Evolutionary conservation across 371 early-diverging fungal genomes (phyloP).

Genomic region (Lichtheimia corymbifera): DNA sequence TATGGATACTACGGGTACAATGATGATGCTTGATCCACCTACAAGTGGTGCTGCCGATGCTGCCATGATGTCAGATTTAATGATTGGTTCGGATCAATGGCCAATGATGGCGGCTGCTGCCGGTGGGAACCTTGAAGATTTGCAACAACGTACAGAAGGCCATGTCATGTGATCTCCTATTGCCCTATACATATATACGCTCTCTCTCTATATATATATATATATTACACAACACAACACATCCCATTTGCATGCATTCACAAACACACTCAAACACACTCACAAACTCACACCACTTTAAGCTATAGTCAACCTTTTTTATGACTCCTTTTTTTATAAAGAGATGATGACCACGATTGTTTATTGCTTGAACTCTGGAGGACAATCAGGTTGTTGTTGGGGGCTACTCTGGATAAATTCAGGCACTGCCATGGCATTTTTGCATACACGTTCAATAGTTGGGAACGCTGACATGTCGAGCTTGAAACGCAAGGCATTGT

Average conservation of each 20-base stretch:
- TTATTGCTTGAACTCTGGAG: constrained; percentile 43
- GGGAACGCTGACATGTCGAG: constrained; percentile 81
- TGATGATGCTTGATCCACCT: constrained; percentile 8
- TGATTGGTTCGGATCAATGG: constrained; percentile 5
- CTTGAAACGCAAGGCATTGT: constrained; percentile 72
- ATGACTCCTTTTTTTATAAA: background rate
- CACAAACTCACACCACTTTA: no score
- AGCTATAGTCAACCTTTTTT: background rate
- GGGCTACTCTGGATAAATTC: constrained; percentile 76
- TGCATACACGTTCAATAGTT: constrained; percentile 60
- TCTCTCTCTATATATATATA: background rate
- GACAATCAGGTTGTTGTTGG: constrained; percentile 74
- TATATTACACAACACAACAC: constrained; percentile 5
- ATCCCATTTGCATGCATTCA: background rate
- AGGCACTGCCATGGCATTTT: constrained; percentile 51
- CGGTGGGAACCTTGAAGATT: background rate
- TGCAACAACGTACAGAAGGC: constrained; percentile 9
- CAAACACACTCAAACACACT: background rate
- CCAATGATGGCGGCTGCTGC: background rate
- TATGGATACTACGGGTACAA: background rate
- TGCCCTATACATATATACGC: background rate
- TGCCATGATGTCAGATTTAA: constrained; percentile 3
- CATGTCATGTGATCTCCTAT: constrained; percentile 8
- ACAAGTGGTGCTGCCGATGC: background rate
- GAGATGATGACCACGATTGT: background rate